These are phyloP conservation scores for Podaxis mareebaensis DNA, from an alignment of 768 basidiomycete genomes.

Conservation along the genomic window DNA sequence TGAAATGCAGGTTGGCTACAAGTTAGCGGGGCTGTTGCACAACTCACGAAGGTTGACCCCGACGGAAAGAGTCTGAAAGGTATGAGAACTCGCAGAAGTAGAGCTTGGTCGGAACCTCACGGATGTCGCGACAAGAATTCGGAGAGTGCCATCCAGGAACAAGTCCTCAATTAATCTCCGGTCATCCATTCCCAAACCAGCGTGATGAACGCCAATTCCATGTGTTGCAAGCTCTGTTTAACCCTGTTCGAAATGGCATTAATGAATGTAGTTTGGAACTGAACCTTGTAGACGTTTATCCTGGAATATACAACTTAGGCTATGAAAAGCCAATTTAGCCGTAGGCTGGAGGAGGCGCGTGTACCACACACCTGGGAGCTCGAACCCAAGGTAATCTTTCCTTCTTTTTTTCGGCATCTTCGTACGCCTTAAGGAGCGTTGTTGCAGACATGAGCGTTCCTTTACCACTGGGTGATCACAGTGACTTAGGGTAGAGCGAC, in stretches of 20 bases:
- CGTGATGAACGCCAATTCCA: conserved; percentile 93
- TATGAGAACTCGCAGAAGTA: neutral
- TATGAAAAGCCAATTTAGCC: conserved; percentile 25
- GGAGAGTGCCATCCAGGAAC: conserved; percentile 63
- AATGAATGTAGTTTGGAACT: conserved; percentile 19
- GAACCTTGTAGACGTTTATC: conserved; percentile 69
- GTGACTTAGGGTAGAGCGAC: neutral
- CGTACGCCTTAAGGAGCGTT: conserved; percentile 72
- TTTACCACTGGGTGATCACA: conserved; percentile 21
- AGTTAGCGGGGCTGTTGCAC: neutral
- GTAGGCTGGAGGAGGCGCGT: neutral
- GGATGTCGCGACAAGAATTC: conserved; percentile 80
- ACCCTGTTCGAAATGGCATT: neutral
- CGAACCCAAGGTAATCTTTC: conserved; percentile 67
- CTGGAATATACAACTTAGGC: conserved; percentile 55
- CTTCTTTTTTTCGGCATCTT: conserved; percentile 50
- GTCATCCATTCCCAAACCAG: conserved; percentile 77
- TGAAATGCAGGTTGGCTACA: conserved; percentile 27
- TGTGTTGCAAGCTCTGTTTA: conserved; percentile 56
- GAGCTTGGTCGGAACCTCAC: conserved; percentile 35
- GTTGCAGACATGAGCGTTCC: conserved; percentile 72
- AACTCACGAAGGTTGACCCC: conserved; percentile 90
- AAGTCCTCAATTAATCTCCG: conserved; percentile 72
- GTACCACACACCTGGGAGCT: conserved; percentile 46
- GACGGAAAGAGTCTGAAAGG: conserved; percentile 81